Evolutionary conservation across 306 rosid species (phyloP).

Genomic region (Pyrus pyrifolia): DNA sequence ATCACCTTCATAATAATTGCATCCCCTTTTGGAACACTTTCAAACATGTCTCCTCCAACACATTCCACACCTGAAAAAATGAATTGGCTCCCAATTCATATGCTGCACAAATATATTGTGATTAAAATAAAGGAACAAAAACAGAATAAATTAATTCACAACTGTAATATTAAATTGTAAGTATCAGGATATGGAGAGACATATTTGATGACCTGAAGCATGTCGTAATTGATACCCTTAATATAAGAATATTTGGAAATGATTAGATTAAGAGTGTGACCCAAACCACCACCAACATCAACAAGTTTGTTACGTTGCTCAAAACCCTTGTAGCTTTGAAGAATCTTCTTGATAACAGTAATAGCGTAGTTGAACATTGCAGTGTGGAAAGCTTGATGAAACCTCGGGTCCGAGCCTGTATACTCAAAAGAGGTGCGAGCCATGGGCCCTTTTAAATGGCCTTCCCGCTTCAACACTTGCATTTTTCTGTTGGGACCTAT

Average conservation of each 20-base stretch:
- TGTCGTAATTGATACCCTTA: conserved; percentile 33
- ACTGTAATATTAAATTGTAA: background rate
- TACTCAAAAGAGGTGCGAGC: conserved; percentile 33
- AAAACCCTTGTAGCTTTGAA: conserved; percentile 42
- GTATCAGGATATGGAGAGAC: conserved; percentile 46
- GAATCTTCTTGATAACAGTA: conserved; percentile 22
- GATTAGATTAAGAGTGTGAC: conserved; percentile 36
- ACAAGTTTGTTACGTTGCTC: conserved; percentile 28
- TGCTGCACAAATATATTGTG: too few relatives aligned
- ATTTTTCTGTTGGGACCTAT: conserved; percentile 31
- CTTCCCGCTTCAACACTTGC: conserved; percentile 30
- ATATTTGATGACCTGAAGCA: conserved; percentile 38
- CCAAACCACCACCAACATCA: conserved; percentile 64
- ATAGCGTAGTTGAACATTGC: conserved; percentile 41
- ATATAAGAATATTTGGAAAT: conserved; percentile 47
- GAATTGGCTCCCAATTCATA: background rate
- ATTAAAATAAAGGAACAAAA: too few relatives aligned
- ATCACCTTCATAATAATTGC: conserved; percentile 55
- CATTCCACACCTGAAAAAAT: conserved; percentile 29
- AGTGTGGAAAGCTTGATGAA: conserved; percentile 36
- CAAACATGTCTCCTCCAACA: conserved; percentile 52
- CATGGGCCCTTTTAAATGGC: conserved; percentile 40
- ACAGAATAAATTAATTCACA: too few relatives aligned
- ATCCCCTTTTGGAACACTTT: conserved; percentile 47
- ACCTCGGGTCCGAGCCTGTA: conserved; percentile 21